Conservation (phyloP, 345 rosid species). For the Salix udensis region DNA sequence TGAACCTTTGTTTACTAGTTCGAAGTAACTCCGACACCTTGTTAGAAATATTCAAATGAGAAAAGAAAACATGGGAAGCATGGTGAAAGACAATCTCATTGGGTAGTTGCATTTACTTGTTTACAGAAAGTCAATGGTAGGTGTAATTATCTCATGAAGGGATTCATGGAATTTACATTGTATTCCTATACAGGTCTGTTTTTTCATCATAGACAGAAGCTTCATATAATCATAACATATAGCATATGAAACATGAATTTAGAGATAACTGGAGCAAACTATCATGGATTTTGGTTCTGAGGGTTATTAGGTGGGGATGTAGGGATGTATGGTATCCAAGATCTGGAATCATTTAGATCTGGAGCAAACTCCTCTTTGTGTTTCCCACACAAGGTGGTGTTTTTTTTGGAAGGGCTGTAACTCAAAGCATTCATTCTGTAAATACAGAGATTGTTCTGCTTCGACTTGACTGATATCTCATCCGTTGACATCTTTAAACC, state of each 20-base stretch:
- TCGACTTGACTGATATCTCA: slow-evolving; percentile 70
- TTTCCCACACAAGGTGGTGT: slow-evolving; percentile 49
- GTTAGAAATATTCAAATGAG: too few relatives aligned
- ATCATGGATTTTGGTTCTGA: slow-evolving; percentile 18
- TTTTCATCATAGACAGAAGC: neutral
- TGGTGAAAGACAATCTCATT: too few relatives aligned
- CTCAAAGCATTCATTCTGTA: slow-evolving; percentile 74
- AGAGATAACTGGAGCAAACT: neutral
- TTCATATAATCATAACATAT: neutral
- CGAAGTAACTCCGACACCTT: too few relatives aligned
- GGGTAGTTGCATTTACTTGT: neutral
- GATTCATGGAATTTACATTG: neutral
- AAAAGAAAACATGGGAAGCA: too few relatives aligned
- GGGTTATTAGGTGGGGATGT: slow-evolving; percentile 34
- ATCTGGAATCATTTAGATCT: slow-evolving; percentile 39
- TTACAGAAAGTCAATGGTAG: neutral
- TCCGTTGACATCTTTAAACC: slow-evolving; percentile 47
- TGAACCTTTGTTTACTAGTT: too few relatives aligned
- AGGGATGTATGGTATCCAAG: slow-evolving; percentile 39
- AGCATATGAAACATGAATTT: neutral
- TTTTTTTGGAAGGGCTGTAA: slow-evolving; percentile 55
- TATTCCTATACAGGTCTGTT: neutral
- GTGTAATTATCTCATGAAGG: neutral
- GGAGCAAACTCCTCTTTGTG: slow-evolving; percentile 23
- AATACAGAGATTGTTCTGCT: slow-evolving; percentile 70